Evolutionary conservation across 129 eudicot species (phyloP).

Genomic region (Deinandra increscens): DNA sequence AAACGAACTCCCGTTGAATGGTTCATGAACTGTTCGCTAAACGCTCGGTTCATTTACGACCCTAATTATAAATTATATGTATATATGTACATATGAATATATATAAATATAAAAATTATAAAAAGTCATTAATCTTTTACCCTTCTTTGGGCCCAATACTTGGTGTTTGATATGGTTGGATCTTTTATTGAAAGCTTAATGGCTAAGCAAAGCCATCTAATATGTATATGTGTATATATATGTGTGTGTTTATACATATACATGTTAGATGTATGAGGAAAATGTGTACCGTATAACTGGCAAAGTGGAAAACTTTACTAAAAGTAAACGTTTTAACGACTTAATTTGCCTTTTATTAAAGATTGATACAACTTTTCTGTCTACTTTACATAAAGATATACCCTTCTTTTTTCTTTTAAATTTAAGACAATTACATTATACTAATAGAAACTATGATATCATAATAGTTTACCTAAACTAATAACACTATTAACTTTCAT

Average conservation of each 20-base stretch:
- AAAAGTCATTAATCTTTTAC: not conserved
- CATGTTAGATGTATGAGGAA: not conserved
- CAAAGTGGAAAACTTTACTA: conserved; percentile 28
- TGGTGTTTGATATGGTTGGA: conserved; percentile 27
- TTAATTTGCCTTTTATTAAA: conserved; percentile 19
- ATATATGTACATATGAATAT: no score
- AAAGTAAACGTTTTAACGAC: conserved; percentile 17
- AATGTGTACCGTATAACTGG: conserved; percentile 25
- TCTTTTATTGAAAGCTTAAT: conserved; percentile 26
- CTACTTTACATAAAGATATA: conserved; percentile 16
- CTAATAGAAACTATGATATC: no score
- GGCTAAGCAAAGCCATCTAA: conserved; percentile 22
- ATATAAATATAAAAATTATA: not conserved
- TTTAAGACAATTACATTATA: no score
- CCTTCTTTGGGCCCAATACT: not conserved
- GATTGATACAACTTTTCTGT: conserved; percentile 24
- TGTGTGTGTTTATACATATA: not conserved
- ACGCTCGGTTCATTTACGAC: no score
- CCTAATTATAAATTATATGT: no score
- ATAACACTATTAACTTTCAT: no score
- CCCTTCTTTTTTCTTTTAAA: not conserved
- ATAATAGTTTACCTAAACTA: no score
- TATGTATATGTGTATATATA: not conserved
- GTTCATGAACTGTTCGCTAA: no score
- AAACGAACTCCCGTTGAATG: no score